Conservation (phyloP, 192 early-diverging fungal species). For the Backusella mclennaniae region DNA sequence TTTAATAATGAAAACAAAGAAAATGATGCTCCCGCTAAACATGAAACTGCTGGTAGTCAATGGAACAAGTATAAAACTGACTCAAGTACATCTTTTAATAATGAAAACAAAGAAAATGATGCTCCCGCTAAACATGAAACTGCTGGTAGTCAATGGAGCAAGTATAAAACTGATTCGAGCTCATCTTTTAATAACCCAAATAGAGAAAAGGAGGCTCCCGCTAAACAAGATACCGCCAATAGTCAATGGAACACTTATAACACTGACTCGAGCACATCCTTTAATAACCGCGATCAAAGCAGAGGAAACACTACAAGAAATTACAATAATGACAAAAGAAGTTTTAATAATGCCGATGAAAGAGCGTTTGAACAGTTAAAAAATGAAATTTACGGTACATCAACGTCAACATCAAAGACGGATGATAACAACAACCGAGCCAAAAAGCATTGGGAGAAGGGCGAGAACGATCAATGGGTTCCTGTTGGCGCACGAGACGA, state of each 20-base stretch:
- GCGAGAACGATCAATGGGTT: not conserved
- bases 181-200: too few species aligned
- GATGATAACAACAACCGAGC: not conserved
- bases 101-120: not conserved
- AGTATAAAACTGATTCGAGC: too few species aligned
- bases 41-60: too few species aligned
- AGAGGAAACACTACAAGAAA: not conserved
- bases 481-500: not conserved
- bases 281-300: not conserved
- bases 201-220: not conserved
- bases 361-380: not conserved
- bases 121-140: too few species aligned
- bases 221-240: not conserved
- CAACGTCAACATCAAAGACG: not conserved
- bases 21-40: too few species aligned
- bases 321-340: not conserved
- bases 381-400: not conserved
- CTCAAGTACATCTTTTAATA: not conserved
- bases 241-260: not conserved
- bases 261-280: not conserved
- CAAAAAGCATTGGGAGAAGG: not conserved
- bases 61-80: not conserved
- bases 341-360: not conserved
- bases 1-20: not conserved
- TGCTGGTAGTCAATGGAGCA: too few species aligned